These are phyloP conservation scores for Aspergillus jensenii DNA, from an alignment of 2,329 filamentous ascomycete genomes.

Conservation along the genomic window DNA sequence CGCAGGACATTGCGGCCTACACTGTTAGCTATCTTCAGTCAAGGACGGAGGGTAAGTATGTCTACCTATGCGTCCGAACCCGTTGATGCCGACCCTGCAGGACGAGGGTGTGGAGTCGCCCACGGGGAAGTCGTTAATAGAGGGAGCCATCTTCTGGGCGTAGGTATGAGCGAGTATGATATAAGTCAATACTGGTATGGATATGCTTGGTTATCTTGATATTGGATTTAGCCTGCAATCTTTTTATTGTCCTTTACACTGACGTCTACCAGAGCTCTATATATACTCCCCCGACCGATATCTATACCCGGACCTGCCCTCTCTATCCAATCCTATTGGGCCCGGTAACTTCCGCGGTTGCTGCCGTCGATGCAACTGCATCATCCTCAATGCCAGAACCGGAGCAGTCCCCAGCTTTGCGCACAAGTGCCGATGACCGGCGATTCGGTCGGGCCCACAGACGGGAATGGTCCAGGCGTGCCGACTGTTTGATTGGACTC, in stretches of 20 bases:
- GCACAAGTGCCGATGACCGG: not conserved
- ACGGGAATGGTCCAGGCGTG: not conserved
- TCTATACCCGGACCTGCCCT: not conserved
- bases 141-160: conserved; percentile 6
- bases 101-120: conserved; percentile 10
- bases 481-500: not conserved
- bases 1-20: conserved; percentile 64
- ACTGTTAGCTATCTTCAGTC: too few species aligned
- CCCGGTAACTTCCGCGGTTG: not conserved
- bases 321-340: not conserved
- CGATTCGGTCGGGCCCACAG: not conserved
- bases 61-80: conserved; percentile 82
- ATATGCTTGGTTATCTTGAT: not conserved
- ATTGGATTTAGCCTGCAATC: not conserved
- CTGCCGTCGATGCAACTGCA: not conserved
- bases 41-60: too few species aligned
- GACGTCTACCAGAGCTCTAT: not conserved
- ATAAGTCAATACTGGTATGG: too few species aligned
- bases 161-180: too few species aligned
- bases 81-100: conserved; percentile 85
- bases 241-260: not conserved
- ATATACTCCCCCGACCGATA: not conserved
- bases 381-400: not conserved
- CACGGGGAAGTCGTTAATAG: conserved; percentile 22
- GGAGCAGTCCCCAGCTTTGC: not conserved